Conservation (phyloP, 2,329 filamentous ascomycete genomes). For the Fusarium chlamydosporum region DNA sequence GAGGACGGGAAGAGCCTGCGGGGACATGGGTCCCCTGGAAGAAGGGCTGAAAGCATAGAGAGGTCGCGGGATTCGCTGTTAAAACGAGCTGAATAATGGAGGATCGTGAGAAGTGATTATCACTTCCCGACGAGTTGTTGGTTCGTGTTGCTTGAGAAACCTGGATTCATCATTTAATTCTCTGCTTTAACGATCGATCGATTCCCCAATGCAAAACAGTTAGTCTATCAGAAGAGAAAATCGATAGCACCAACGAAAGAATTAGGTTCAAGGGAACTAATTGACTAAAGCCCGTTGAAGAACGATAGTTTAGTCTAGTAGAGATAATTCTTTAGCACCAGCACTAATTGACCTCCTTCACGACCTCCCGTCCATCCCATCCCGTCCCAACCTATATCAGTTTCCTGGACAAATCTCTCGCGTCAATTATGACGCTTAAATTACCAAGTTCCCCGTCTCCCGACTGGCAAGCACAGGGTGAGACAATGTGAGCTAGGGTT, state of each 20-base stretch:
- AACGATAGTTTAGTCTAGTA: no score
- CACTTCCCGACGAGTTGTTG: background rate
- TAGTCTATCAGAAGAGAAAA: background rate
- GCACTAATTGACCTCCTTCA: background rate
- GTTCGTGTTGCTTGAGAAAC: background rate
- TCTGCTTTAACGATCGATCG: background rate
- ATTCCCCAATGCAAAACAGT: background rate
- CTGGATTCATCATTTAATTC: background rate
- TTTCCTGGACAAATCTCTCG: background rate
- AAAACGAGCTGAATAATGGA: constrained; percentile 8
- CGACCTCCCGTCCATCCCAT: no score
- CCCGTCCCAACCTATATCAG: background rate
- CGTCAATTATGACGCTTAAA: background rate
- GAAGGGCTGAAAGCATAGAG: background rate
- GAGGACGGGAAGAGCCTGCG: background rate
- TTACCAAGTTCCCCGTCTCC: background rate
- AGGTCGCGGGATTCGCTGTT: background rate
- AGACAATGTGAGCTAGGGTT: background rate
- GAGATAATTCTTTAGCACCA: background rate
- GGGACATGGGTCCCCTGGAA: background rate
- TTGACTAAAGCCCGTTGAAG: background rate
- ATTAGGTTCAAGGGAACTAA: background rate
- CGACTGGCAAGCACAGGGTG: background rate
- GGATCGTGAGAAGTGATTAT: constrained; percentile 24
- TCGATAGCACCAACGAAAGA: background rate